Base-by-base conservation (phyloP, 495 filamentous ascomycete genomes). In the Jackrogersella minutella region DNA sequence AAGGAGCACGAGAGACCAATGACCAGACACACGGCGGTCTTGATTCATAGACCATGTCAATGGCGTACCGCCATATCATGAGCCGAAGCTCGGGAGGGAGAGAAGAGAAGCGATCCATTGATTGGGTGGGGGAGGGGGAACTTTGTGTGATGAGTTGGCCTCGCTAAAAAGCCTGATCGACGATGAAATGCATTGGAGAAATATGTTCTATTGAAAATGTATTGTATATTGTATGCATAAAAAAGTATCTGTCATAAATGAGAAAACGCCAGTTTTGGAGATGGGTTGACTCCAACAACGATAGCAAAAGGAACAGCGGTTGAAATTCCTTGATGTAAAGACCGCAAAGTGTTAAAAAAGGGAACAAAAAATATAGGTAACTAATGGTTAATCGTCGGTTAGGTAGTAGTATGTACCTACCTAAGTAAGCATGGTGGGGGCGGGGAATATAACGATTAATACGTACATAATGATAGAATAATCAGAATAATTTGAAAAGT, bases 1-100 rank as follows among this genome's bases (percentile, higher is more conserved):
- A 62, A 40, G 56, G 51, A 43, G 21, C 21, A 19, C 50, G 43
- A 39, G 47, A 62, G 51, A 36, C 52, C 66, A 64, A 64, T 47
- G 30, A 33, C 49, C 37, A 57, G 22, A 14, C 56, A 40, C 61
- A 58, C n/a, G 50, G 56, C 44, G 66, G 66, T 7, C 40, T 57
- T 31, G 61, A 36, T 46, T 69, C 56, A 40, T 61, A 52, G 55
- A 58, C 34, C 26, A 60, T 21, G 31, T 57, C 43, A 17, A 47
- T 13, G 39, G 51, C 51, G 39, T 52, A 57, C 36, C 37, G 56
- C 61, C 51, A 69, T 50, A 58, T 37, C 21, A 69, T 21, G 37
- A 64, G 61, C 61, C 66, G 66, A 60, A 61, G 14, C 61, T 64
- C 66, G 61, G 61, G n/a, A 61, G 50, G 56, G 13, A 56, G 44